Base-by-base conservation (phyloP, 192 early-diverging fungal species). In the Coemansia sp. region DNA sequence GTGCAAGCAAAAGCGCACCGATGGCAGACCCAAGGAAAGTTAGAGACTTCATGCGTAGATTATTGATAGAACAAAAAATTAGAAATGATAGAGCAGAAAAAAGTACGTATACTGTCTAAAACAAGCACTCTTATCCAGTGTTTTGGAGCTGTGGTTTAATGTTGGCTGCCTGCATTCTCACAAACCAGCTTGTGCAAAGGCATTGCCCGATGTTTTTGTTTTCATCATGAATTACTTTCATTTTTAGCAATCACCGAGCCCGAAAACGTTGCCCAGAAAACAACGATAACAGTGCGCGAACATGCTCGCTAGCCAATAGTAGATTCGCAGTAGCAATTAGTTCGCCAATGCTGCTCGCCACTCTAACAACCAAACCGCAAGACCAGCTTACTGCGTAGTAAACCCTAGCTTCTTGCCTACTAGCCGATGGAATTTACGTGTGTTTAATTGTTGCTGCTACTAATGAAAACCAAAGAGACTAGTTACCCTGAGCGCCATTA, bases 21-120 rank as follows among this genome's bases (percentile, higher is more conserved):
- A 23, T 20, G 23, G 34, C 5, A 38, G 42, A 33, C 38, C 18
- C 59, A 2, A 21, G 7, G 9, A 58, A 37, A 37, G 16, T 21
- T 21, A 2, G 34, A n/a, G 34, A 50, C 26, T 50, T 66, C 65
- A 66, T 66, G 40, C 18, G 43, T 46, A 37, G 33, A 50, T 18
- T 11, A 9, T 48, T 33, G 18, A 18, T 63, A 35, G 18, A 51
- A 48, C 1, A 62, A 21, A 14, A n/a, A 14, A 14, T 40, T 1
- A 4, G 14, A 14, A 40, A 40, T 20, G 5, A 20, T 8, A 7
- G 16, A 45, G 18, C 18, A 18, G 18, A 20, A 9, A 18, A 42
- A n/a, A 7, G 42, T 7, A 45, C 20, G 5, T 2, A 7, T 38
- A 3, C 13, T 5, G 16, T 45, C 42, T 45, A 6, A 5, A 16